Base-by-base conservation (phyloP, 257 asterid genomes). In the Verbena officinalis region DNA sequence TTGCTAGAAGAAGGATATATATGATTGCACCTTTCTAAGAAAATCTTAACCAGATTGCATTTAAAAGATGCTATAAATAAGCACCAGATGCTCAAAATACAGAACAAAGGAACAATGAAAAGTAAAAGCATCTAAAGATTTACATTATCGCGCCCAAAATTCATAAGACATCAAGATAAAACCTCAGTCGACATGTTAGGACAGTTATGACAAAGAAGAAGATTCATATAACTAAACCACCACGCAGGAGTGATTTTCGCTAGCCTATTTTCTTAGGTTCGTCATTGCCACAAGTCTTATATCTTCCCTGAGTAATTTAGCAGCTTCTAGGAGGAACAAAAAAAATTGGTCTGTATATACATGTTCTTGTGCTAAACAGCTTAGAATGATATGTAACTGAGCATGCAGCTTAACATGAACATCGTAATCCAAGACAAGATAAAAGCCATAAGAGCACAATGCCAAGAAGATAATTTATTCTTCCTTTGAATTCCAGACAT, bases 151-250 rank as follows among this genome's bases (percentile, higher is more conserved):
- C 36, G 22, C 15, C 4, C 11, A 34, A 33, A 30, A 36, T 13
- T 34, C 51, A 46, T 1, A 48, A 62, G 70, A 34, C 64, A 55
- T 51, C 61, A 24, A 48, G n/a, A n/a, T n/a, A n/a, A n/a, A n/a
- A n/a, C n/a, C n/a, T n/a, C n/a, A n/a, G n/a, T n/a, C n/a, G n/a
- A n/a, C n/a, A n/a, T n/a, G n/a, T n/a, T n/a, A n/a, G n/a, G n/a
- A n/a, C n/a, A n/a, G n/a, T n/a, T n/a, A n/a, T n/a, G n/a, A 55
- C 44, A 46, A 13, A 36, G 34, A 43, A 44, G 60, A n/a, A n/a
- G 34, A 36, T 22, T 21, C 17, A 44, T 23, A 46, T 20, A n/a
- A n/a, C 3, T 5, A 62, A 38, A 31, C 20, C 46, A 55, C 36
- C 43, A 33, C 22, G 58, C 62, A n/a, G 22, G 42, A 55, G 8